Evolutionary conservation across 2,329 filamentous ascomycete species (phyloP), one percentile per base, ranked within the genome.

Genomic region (Cryphonectria radicalis): DNA sequence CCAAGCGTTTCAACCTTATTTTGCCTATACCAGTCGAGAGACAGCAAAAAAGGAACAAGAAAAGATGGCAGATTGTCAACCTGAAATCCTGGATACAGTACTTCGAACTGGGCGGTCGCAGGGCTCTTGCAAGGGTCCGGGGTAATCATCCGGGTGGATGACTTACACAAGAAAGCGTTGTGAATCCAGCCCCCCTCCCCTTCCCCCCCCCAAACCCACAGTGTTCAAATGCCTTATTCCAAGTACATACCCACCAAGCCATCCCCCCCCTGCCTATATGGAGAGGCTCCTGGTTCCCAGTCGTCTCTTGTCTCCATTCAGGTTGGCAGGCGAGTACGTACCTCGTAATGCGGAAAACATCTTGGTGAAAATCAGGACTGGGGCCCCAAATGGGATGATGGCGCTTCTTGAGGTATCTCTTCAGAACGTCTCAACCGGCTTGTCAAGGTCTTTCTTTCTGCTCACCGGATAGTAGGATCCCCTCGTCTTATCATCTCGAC

Each of bases 101-200:
- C 35, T 42, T 65, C 65, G 63, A 59, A 40, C 35, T 64, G n/a
- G 62, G 57, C 67, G 40, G 59, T 57, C 64, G 32, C 68, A 59
- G 53, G 46, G 59, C 46, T 6, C 11, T 55, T 59, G 66, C 64
- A 63, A 63, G 67, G 70, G 68, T 63, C 57, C 62, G 64, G 70
- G 70, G 37, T 55, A 63, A 43, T 64, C 37, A 67, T 60, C 64
- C 37, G 68, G 70, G 68, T 60, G 60, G 53, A 64, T 66, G 57
- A 68, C 53, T 60, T 62, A 46, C 53, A 66, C 40, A 70, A 70
- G 22, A 22, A 50, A 17, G 63, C 60, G 43, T 40, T 68, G 68
- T 72, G 42, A 46, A 68, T 66, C 42, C 71, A 72, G 71, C 68
- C 71, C 68, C 68, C 71, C 65, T 65, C 66, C 35, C 70, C 50